phyloP scores from a whole-genome alignment of 345 rosid species.

The Populus ilicifolia region DNA sequence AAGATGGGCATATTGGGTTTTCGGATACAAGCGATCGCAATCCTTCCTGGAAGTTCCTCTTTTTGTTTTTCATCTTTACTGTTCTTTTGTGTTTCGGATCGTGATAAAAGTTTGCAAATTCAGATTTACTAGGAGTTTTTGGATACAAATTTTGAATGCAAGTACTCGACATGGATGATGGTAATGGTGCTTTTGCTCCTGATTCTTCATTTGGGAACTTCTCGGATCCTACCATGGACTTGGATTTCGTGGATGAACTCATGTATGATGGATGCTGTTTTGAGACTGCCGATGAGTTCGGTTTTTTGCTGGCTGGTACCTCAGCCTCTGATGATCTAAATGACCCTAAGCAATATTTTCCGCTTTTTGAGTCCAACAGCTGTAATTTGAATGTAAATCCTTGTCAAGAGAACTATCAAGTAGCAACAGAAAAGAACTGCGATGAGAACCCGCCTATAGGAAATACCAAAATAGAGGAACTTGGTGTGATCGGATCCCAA shows the following conservation, averaged over 20 bases:
- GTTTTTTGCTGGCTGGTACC: constrained; percentile 34
- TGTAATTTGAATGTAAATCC: constrained; percentile 25
- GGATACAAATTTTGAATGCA: constrained; percentile 31
- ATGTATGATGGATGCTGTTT: constrained; percentile 80
- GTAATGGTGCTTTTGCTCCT: constrained; percentile 41
- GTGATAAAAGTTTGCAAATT: constrained; percentile 30
- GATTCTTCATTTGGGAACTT: constrained; percentile 40
- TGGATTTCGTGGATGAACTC: constrained; percentile 85
- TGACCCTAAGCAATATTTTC: constrained; percentile 25
- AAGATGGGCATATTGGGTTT: constrained; percentile 50
- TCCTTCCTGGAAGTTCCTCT: constrained; percentile 64
- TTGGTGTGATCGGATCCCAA: constrained; percentile 18
- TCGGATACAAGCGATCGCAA: constrained; percentile 39
- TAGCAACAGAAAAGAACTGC: constrained; percentile 24
- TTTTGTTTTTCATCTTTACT: constrained; percentile 58
- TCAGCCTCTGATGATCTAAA: constrained; percentile 27
- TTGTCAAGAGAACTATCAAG: constrained; percentile 29
- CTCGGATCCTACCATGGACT: constrained; percentile 60
- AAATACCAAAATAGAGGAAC: constrained; percentile 26
- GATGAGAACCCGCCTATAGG: constrained; percentile 18
- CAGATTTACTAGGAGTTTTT: constrained; percentile 25
- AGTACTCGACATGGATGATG: constrained; percentile 47
- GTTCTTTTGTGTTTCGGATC: constrained; percentile 49
- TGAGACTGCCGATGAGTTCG: constrained; percentile 50
- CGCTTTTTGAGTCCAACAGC: constrained; percentile 17